These are phyloP conservation scores for Ogataea pignaliae DNA, from an alignment of 805 yeast species.

Conservation along the genomic window DNA sequence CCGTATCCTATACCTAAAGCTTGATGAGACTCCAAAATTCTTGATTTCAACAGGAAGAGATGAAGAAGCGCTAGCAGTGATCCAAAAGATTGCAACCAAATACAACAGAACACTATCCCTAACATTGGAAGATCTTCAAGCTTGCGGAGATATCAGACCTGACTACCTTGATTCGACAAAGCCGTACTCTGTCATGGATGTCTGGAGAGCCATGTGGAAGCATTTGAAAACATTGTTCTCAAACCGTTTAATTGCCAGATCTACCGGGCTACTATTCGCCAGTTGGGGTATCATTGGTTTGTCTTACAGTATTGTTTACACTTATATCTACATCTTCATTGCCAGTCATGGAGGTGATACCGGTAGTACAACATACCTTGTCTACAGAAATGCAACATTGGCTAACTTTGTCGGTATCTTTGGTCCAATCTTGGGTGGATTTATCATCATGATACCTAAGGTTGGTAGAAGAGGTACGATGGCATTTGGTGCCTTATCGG, in stretches of 20 bases:
- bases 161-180: slow-evolving; percentile 17
- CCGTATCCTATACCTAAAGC: slow-evolving; percentile 39
- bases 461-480: slow-evolving; percentile 58
- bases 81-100: slow-evolving; percentile 42
- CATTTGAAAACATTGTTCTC: slow-evolving; percentile 47
- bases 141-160: slow-evolving; percentile 38
- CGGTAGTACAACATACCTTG: slow-evolving; percentile 34
- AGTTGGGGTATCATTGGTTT: slow-evolving; percentile 58
- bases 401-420: slow-evolving; percentile 43
- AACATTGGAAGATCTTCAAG: slow-evolving; percentile 42
- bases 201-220: slow-evolving; percentile 26
- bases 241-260: slow-evolving; percentile 37
- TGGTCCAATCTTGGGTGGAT: slow-evolving; percentile 53
- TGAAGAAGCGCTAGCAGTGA: slow-evolving; percentile 40
- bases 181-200: slow-evolving; percentile 23
- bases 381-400: slow-evolving; percentile 46
- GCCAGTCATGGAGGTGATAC: slow-evolving; percentile 47
- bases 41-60: slow-evolving; percentile 49
- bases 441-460: slow-evolving; percentile 25
- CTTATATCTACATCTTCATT: slow-evolving; percentile 50
- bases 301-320: slow-evolving; percentile 53
- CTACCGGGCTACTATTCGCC: slow-evolving; percentile 40
- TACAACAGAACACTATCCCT: slow-evolving; percentile 38
- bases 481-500: slow-evolving; percentile 44
- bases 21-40: slow-evolving; percentile 55